Base-by-base conservation (phyloP, 1,284 basidiomycete genomes). In the Inonotus hispidus region DNA sequence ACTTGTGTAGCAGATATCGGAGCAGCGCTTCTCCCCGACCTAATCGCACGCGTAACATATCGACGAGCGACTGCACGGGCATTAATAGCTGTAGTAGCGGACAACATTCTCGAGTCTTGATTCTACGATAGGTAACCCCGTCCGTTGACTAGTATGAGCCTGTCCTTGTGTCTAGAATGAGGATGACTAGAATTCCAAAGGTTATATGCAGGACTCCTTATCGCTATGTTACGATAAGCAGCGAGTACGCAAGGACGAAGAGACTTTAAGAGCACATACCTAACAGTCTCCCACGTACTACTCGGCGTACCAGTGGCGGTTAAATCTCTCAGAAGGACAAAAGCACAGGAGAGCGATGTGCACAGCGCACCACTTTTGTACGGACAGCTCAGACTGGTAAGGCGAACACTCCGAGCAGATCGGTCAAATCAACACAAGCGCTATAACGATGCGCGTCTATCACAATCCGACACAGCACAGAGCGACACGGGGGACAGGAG, bases 311-410 rank as follows among this genome's bases (percentile, higher is more conserved):
- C 53, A 13, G 46, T 59, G n/a, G 37, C 46, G 29, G 60, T 13
- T 2, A 53, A 35, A 14, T 35, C 49, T 35, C 49, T 13, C 47
- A 27, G 16, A 54, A 60, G 32, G 23, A n/a, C 38, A 37, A 29
- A 35, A 43, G 7, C 5, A 41, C 49, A 32, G 61, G 53, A 19
- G 58, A 49, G 56, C 58, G 58, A 45, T 16, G 56, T 39, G 53
- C 25, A 13, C n/a, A 23, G 11, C 46, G 46, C 13, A n/a, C 46
- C n/a, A 49, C 32, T 32, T 32, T 32, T 32, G 32, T 32, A 32
- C n/a, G n/a, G n/a, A n/a, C n/a, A n/a, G n/a, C n/a, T n/a, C n/a
- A n/a, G n/a, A n/a, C 41, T 43, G 39, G 14, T 41, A 16, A 43
- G 16, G n/a, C 16, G 16, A n/a, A 8, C 19, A n/a, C 41, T 43